Evolutionary conservation across 768 basidiomycete species (phyloP), one percentile per base, ranked within the genome.

Genomic region (Lepiota venenata): DNA sequence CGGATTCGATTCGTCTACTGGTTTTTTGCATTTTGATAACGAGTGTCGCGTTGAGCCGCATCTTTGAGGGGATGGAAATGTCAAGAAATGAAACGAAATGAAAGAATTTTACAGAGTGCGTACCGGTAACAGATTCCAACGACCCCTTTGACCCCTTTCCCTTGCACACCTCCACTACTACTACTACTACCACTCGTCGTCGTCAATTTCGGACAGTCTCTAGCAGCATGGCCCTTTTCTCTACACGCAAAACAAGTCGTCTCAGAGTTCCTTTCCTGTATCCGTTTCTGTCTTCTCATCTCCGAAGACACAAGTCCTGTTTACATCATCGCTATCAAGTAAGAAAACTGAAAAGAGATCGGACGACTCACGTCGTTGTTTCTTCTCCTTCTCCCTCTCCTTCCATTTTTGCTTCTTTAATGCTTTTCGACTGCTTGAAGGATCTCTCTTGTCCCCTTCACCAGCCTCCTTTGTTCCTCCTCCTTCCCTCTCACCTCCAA

Each of bases 231-330:
- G 0, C 94, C 94, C 57, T 77, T 82, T 62, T 84, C 76, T 48
- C 94, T 80, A 72, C 94, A 98, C 2, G 87, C 88, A 67, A 93
- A 95, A 65, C 94, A 97, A 5, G 80, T 84, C 1, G 85, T 93
- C 2, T 73, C 67, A 8, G 76, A 71, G 11, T 75, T 60, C 40
- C 82, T 80, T 44, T 86, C 81, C 2, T 79, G 64, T 47, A 82
- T 79, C 36, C 93, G 83, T 58, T 81, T 78, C 48, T 84, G 63
- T 12, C 92, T 79, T 46, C 93, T 76, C 16, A 71, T 61, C 63
- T 95, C 91, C 2, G 78, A 64, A 35, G 21, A 32, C 55, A 36
- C 5, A 22, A 53, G 29, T 8, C 20, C 41, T 46, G 22, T 49
- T 29, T n/a, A n/a, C n/a, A 41, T 47, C 47, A 45, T 20, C 36